These are phyloP conservation scores for Naganishia liquefaciens DNA, from an alignment of 1,284 basidiomycete species.

Conservation along the genomic window DNA sequence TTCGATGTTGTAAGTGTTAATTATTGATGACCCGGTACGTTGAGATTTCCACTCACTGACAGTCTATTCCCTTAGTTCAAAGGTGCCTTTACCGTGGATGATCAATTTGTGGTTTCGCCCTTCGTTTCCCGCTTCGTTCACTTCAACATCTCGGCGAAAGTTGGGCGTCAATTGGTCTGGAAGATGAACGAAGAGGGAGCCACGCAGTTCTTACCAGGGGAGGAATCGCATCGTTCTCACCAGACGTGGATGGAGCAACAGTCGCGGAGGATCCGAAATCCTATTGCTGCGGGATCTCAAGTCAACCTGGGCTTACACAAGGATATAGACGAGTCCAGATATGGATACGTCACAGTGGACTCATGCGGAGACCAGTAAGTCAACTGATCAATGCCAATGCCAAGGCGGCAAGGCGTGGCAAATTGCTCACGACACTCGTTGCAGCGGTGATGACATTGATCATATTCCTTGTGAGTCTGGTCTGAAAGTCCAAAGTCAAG, in stretches of 20 bases:
- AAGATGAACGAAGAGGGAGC: constrained; percentile 52
- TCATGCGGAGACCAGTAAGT: constrained; percentile 38
- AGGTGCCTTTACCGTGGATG: constrained; percentile 74
- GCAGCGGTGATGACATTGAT: constrained; percentile 50
- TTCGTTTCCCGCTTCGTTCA: constrained; percentile 55
- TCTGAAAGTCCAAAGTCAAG: no score
- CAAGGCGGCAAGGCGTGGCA: background rate
- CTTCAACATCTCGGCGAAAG: constrained; percentile 41
- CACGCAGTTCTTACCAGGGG: constrained; percentile 42
- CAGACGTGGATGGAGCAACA: constrained; percentile 36
- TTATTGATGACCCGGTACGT: background rate
- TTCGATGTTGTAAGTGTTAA: constrained; percentile 62
- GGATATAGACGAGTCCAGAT: constrained; percentile 34
- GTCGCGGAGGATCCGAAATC: constrained; percentile 39
- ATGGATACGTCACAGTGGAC: constrained; percentile 52
- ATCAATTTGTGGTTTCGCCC: constrained; percentile 70
- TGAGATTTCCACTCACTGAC: constrained; percentile 42
- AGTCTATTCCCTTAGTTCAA: constrained; percentile 45
- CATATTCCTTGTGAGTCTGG: constrained; percentile 48
- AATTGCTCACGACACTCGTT: constrained; percentile 5
- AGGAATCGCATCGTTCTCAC: constrained; percentile 3
- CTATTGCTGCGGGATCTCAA: constrained; percentile 22
- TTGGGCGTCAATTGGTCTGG: constrained; percentile 43
- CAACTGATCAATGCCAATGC: background rate
- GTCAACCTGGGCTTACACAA: constrained; percentile 19